A percentile compares a stretch with the other conserved stretches of the same genome.
Conservation (phyloP, 768 basidiomycete species). For the Mycena polygramma region DNA sequence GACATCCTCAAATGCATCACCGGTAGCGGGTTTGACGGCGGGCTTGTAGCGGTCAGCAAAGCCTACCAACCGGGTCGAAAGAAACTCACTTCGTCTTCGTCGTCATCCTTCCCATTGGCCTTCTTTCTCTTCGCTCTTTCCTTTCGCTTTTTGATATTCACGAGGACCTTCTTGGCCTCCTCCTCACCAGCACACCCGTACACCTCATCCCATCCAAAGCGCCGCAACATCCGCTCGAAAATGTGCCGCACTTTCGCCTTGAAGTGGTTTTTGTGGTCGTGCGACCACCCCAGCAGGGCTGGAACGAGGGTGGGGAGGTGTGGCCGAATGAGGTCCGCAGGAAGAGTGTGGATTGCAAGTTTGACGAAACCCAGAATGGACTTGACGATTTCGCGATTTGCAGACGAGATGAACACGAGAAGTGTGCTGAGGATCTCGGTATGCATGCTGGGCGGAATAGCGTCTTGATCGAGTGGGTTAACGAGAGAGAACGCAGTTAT, state of each 20-base stretch:
- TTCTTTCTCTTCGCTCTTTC: slow-evolving; percentile 93
- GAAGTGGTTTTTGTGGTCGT: slow-evolving; percentile 99
- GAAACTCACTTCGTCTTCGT: slow-evolving; percentile 62
- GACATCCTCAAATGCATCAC: slow-evolving; percentile 97
- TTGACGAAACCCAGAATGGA: slow-evolving; percentile 96
- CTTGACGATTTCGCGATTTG: slow-evolving; percentile 98
- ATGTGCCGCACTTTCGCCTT: slow-evolving; percentile 97
- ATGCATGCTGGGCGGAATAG: slow-evolving; percentile 78
- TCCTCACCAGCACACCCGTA: slow-evolving; percentile 80
- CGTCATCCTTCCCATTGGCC: slow-evolving; percentile 69
- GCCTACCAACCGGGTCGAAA: slow-evolving; percentile 2
- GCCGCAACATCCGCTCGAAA: slow-evolving; percentile 93
- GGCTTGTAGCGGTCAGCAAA: slow-evolving; percentile 45
- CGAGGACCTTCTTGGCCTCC: slow-evolving; percentile 88
- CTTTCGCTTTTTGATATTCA: slow-evolving; percentile 96
- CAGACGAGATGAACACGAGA: slow-evolving; percentile 90
- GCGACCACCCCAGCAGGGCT: slow-evolving; percentile 90
- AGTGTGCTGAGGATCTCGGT: slow-evolving; percentile 89
- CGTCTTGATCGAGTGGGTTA: slow-evolving; percentile 57
- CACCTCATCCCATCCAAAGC: slow-evolving; percentile 91
- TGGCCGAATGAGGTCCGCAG: slow-evolving; percentile 77
- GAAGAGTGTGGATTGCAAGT: slow-evolving; percentile 89
- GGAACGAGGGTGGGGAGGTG: slow-evolving; percentile 86
- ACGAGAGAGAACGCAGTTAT: neutral
- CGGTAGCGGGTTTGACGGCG: slow-evolving; percentile 65